phyloP scores from a whole-genome alignment of 1,284 basidiomycete species.

The Trichosporon coremiiforme region DNA sequence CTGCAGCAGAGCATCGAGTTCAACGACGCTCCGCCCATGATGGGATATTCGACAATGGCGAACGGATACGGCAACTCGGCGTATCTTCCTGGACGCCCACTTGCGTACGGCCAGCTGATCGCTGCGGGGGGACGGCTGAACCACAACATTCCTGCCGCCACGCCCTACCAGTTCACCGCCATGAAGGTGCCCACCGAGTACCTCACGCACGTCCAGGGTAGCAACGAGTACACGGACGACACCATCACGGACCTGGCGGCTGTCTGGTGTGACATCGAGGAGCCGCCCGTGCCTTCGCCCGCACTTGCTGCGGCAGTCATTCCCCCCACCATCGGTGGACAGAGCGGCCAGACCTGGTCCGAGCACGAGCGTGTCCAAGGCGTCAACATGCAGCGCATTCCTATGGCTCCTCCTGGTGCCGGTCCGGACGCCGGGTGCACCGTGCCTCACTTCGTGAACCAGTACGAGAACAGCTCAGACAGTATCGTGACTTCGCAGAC shows the following conservation, averaged over 20 bases:
- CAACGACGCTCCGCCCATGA: background rate
- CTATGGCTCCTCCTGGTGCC: background rate
- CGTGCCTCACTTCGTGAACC: slow-evolving; percentile 1
- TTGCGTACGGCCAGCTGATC: background rate
- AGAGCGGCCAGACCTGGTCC: background rate
- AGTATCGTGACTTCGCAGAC: background rate
- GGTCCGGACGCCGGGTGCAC: background rate
- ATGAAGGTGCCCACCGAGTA: slow-evolving; percentile 11
- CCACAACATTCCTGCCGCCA: background rate
- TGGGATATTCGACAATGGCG: background rate
- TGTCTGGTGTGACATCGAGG: slow-evolving; percentile 5
- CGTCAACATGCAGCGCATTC: background rate
- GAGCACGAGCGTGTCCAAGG: background rate
- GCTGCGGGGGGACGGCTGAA: background rate
- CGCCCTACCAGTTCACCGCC: background rate
- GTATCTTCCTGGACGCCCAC: slow-evolving; percentile 12
- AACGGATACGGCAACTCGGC: background rate
- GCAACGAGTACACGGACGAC: slow-evolving; percentile 1
- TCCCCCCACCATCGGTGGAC: background rate
- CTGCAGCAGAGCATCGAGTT: slow-evolving; percentile 1
- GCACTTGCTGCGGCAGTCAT: background rate
- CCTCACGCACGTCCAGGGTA: background rate
- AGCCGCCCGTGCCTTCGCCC: background rate
- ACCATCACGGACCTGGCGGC: slow-evolving; percentile 3
- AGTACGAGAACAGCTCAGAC: slow-evolving; percentile 2